Percentiles rank a stretch among this genome's conserved stretches.
Evolutionary conservation across 768 basidiomycete species (phyloP).

Genomic region (Nidula microcarpa): DNA sequence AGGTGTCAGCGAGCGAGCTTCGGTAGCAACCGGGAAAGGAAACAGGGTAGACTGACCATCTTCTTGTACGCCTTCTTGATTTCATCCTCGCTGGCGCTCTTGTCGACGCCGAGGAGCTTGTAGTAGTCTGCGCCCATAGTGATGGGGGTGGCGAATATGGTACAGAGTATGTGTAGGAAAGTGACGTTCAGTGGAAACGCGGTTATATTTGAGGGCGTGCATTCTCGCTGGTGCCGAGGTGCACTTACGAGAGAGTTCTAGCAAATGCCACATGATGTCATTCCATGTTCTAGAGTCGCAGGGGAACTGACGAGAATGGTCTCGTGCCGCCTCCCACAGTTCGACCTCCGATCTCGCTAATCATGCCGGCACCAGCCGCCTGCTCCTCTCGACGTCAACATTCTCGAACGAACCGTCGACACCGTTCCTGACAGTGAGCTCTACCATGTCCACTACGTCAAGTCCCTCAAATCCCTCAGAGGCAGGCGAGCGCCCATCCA

Average conservation of each 20-base stretch:
- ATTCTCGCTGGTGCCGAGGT: neutral
- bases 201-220: neutral
- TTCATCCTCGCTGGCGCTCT: conserved; percentile 74
- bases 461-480: too few species aligned
- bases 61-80: conserved; percentile 97
- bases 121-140: conserved; percentile 89
- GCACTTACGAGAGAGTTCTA: conserved; percentile 19
- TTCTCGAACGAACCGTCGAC: too few species aligned
- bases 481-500: conserved; percentile 14
- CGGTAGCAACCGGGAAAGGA: neutral
- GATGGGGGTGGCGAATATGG: conserved; percentile 3
- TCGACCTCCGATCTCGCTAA: too few species aligned
- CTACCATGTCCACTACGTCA: too few species aligned
- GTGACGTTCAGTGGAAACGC: neutral
- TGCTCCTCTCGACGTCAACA: too few species aligned
- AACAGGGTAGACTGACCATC: conserved; percentile 47
- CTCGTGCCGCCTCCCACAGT: neutral
- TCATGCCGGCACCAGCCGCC: too few species aligned
- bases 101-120: conserved; percentile 71
- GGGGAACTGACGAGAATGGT: neutral
- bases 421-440: too few species aligned
- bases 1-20: neutral
- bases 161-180: neutral
- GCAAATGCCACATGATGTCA: conserved; percentile 25
- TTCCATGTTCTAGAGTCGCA: conserved; percentile 6